Percentiles rank a stretch among this genome's conserved stretches.
phyloP scores from a whole-genome alignment of 305 asterid species.

The Rubia tinctorum region DNA sequence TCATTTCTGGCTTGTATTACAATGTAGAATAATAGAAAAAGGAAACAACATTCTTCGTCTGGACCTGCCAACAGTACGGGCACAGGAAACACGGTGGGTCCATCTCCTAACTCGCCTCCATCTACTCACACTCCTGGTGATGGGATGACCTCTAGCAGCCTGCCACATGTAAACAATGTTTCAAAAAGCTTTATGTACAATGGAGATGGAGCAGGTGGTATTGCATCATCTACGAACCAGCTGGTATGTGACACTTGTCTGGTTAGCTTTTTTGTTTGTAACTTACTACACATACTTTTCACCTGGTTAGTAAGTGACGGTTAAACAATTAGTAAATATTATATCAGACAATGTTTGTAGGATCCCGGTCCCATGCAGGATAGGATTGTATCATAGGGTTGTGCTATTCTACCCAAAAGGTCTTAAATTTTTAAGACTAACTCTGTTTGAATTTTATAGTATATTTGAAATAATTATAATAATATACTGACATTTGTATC shows the following conservation, averaged over 20 bases:
- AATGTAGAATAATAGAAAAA: conserved; percentile 79
- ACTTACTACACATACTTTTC: too few relatives aligned
- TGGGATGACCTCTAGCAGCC: conserved; percentile 74
- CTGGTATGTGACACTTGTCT: conserved; percentile 50
- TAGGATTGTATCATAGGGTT: too few relatives aligned
- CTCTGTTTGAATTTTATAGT: too few relatives aligned
- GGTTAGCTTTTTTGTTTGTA: conserved; percentile 5
- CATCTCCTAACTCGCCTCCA: conserved; percentile 90
- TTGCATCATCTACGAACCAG: conserved; percentile 92
- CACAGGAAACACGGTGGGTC: conserved; percentile 96
- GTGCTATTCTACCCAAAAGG: not conserved
- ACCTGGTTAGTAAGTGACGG: not conserved
- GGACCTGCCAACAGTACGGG: conserved; percentile 99
- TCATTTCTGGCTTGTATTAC: conserved; percentile 8
- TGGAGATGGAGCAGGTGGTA: conserved; percentile 82
- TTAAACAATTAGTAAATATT: not conserved
- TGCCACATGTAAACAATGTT: conserved; percentile 71
- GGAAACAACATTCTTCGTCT: conserved; percentile 94
- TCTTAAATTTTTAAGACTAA: too few relatives aligned
- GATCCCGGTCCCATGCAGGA: too few relatives aligned
- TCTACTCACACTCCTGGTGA: conserved; percentile 98
- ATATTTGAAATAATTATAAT: too few relatives aligned
- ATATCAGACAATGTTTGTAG: not conserved
- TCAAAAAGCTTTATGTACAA: conserved; percentile 87
- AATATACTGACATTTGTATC: not conserved